Evolutionary conservation across 139 green algal genomes (phyloP), one percentile per base, ranked within the genome.

Genomic region (Closterium sp.): DNA sequence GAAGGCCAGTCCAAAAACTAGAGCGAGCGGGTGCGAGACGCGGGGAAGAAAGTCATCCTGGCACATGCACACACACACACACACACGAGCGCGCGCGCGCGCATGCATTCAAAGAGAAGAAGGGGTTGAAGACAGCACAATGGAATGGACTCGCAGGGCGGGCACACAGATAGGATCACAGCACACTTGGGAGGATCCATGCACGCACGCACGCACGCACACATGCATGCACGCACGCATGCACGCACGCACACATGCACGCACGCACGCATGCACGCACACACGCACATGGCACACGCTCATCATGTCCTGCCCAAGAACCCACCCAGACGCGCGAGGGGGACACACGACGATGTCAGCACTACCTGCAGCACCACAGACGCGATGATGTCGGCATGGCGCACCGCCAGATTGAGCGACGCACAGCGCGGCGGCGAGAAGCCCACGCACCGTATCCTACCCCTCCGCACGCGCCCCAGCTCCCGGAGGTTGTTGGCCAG

Each of bases 351-450:
- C n/a, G n/a, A n/a, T n/a, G n/a, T n/a, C n/a, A n/a, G n/a, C n/a
- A n/a, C n/a, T 34, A 88, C 89, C 89, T 92, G 90, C 84, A 92
- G 84, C 64, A 92, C 90, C 16, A 92, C 90, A 8, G 84, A 90
- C 21, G 19, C 85, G 90, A 92, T 92, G 33, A 28, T 31, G 25
- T 92, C 90, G 19, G 90, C 84, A 21, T 92, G 90, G 84, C 90
- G 90, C 23, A 92, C 90, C 1, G 84, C 25, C 38, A 92, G 81
- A 23, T 92, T 92, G 34, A 92, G 43, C 7, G 90, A 92, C 9
- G 35, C 90, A 23, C n/a, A 84, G 9, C 90, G 84, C 33, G 90
- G 30, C 4, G 90, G 90, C 31, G 55, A 30, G 28, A 92, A 33
- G 25, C 33, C 90, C 34, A 84, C 91, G 84, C 84, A 90, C 7